phyloP scores from a whole-genome alignment of 441 rosid species.

The Eruca vesicaria region DNA sequence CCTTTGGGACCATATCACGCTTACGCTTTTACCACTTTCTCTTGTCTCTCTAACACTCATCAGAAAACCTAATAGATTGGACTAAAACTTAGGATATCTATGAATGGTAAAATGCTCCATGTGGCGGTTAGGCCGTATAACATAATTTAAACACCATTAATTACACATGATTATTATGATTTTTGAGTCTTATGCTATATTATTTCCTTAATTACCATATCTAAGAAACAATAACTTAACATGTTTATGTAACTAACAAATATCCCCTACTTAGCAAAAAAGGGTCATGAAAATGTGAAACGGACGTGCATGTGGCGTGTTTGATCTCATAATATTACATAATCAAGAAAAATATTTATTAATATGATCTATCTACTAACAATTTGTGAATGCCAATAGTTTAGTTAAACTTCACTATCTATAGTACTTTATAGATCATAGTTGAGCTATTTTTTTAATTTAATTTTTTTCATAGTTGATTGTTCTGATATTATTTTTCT shows the following conservation, averaged over 20 bases:
- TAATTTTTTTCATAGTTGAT: too few species aligned
- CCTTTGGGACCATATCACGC: constrained; percentile 26
- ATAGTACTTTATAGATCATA: neutral
- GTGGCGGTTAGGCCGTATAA: neutral
- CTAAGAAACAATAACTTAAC: too few species aligned
- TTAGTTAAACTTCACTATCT: neutral
- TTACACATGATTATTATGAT: neutral
- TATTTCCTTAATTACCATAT: neutral
- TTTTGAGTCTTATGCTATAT: too few species aligned
- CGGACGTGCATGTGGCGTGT: neutral
- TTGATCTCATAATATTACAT: neutral
- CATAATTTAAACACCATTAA: neutral
- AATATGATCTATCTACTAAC: neutral
- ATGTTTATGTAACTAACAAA: neutral
- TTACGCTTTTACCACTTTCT: constrained; percentile 22
- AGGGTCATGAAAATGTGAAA: neutral
- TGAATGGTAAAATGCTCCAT: neutral
- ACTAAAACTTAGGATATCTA: neutral
- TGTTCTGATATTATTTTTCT: neutral
- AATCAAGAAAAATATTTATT: neutral
- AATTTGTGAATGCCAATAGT: neutral
- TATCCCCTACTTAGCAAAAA: neutral
- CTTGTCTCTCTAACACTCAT: neutral
- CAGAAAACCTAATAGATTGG: neutral
- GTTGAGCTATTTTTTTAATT: neutral